Percentiles rank a stretch among this genome's conserved stretches.
phyloP scores from a whole-genome alignment of 2,329 filamentous ascomycete genomes.

The Alternaria metachromatica region DNA sequence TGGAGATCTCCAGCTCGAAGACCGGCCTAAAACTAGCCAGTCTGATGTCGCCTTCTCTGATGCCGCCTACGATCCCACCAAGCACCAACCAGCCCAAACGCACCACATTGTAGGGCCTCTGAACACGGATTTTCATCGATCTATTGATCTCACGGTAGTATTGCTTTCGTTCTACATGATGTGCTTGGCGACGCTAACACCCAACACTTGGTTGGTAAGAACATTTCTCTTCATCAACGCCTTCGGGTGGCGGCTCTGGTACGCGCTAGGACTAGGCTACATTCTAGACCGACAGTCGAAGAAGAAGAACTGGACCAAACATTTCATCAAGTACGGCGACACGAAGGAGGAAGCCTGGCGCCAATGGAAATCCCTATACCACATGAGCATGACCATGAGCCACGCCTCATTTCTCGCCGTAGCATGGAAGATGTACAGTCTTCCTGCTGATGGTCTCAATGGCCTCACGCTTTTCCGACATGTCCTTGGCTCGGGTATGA shows the following conservation, averaged over 20 bases:
- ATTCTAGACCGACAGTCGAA: constrained; percentile 86
- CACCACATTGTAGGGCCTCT: constrained; percentile 83
- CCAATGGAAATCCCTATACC: constrained; percentile 96
- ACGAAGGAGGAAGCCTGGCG: constrained; percentile 90
- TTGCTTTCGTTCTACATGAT: constrained; percentile 79
- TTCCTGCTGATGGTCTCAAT: constrained; percentile 86
- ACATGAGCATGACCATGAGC: constrained; percentile 89
- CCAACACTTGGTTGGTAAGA: constrained; percentile 77
- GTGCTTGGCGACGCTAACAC: constrained; percentile 75
- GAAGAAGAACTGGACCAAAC: constrained; percentile 92
- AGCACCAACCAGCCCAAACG: constrained; percentile 67
- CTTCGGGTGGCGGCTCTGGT: constrained; percentile 86
- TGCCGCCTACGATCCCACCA: constrained; percentile 51
- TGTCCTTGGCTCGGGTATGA: constrained; percentile 78
- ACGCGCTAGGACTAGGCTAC: constrained; percentile 83
- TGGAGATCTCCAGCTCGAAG: constrained; percentile 50
- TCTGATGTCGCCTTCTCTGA: constrained; percentile 49
- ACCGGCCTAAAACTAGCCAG: constrained; percentile 44
- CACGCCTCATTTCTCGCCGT: constrained; percentile 80
- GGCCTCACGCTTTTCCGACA: constrained; percentile 87
- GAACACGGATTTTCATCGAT: constrained; percentile 88
- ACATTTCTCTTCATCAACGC: constrained; percentile 83
- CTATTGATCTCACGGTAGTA: constrained; percentile 81
- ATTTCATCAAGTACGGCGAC: constrained; percentile 97
- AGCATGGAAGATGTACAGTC: constrained; percentile 93